phyloP scores from a whole-genome alignment of 1,284 basidiomycete species.

The Trametes polyzona region DNA sequence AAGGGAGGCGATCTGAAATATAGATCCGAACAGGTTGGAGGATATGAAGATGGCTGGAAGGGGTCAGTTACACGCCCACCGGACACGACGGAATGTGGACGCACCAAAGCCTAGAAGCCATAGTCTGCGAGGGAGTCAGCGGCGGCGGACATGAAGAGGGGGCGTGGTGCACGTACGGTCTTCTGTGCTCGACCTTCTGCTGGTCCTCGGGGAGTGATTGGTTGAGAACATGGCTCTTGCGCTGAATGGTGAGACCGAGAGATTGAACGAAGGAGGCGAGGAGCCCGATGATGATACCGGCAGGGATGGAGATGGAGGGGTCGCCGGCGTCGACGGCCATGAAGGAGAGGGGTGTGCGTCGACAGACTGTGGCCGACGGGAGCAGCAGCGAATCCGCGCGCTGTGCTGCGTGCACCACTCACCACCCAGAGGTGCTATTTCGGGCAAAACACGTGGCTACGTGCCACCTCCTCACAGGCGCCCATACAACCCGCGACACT shows the following conservation, averaged over 20 bases:
- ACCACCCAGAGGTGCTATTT: neutral
- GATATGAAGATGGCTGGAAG: constrained; percentile 72
- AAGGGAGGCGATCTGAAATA: constrained; percentile 94
- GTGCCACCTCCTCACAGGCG: neutral
- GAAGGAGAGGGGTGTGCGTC: constrained; percentile 15
- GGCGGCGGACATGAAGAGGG: constrained; percentile 14
- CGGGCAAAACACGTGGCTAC: constrained; percentile 16
- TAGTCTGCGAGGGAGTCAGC: constrained; percentile 47
- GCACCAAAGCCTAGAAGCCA: constrained; percentile 84
- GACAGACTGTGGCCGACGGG: neutral
- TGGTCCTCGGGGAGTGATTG: constrained; percentile 68
- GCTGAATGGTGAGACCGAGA: constrained; percentile 90
- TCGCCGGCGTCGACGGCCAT: constrained; percentile 28
- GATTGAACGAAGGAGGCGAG: constrained; percentile 91
- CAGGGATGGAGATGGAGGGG: constrained; percentile 50
- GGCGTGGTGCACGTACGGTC: constrained; percentile 64
- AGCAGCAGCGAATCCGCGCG: neutral
- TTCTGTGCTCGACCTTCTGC: constrained; percentile 71
- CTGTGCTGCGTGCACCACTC: neutral
- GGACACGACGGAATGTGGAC: constrained; percentile 24
- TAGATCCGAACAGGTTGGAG: constrained; percentile 90
- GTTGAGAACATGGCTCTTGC: constrained; percentile 92
- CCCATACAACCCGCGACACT: too few relatives aligned
- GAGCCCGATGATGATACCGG: constrained; percentile 76
- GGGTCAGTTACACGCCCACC: constrained; percentile 13